Percentiles rank a stretch among this genome's conserved stretches.
phyloP scores from a whole-genome alignment of 768 basidiomycete species.

The Mycena haematopus region DNA sequence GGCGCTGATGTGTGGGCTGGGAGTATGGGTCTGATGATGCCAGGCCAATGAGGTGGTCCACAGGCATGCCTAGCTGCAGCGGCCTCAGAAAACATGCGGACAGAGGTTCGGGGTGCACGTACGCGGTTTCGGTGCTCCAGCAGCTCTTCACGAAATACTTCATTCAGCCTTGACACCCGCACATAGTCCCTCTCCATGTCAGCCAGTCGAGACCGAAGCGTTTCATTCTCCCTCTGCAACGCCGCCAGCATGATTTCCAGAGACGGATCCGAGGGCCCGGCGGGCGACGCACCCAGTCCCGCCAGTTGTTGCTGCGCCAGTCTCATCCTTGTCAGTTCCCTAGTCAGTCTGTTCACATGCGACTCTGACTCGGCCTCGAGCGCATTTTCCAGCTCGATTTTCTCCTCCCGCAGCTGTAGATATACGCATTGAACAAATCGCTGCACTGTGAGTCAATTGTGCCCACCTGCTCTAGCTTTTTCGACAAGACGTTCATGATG shows the following conservation, averaged over 20 bases:
- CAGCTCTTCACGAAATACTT: conserved; percentile 85
- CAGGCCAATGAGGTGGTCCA: conserved; percentile 82
- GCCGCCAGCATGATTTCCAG: conserved; percentile 74
- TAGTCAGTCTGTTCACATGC: conserved; percentile 77
- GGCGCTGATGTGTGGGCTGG: conserved; percentile 71
- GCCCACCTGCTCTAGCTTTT: conserved; percentile 83
- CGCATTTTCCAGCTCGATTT: conserved; percentile 80
- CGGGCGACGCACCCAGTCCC: conserved; percentile 32
- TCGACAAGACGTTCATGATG: conserved; percentile 81
- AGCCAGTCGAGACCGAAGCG: conserved; percentile 66
- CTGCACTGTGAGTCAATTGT: neutral
- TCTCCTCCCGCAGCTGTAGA: conserved; percentile 87
- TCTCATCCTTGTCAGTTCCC: conserved; percentile 72
- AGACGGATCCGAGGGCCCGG: conserved; percentile 43
- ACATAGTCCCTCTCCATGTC: conserved; percentile 83
- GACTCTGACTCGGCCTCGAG: conserved; percentile 88
- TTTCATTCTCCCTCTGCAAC: conserved; percentile 81
- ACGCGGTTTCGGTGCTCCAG: conserved; percentile 79
- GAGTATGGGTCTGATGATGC: conserved; percentile 70
- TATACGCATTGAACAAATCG: neutral
- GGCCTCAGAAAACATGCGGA: conserved; percentile 8
- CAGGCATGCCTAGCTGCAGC: conserved; percentile 69
- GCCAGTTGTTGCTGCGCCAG: conserved; percentile 58
- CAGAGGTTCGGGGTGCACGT: conserved; percentile 40
- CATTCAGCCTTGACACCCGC: conserved; percentile 75